phyloP scores from a whole-genome alignment of 2,329 filamentous ascomycete species.

The Arthrinium puccinioides region DNA sequence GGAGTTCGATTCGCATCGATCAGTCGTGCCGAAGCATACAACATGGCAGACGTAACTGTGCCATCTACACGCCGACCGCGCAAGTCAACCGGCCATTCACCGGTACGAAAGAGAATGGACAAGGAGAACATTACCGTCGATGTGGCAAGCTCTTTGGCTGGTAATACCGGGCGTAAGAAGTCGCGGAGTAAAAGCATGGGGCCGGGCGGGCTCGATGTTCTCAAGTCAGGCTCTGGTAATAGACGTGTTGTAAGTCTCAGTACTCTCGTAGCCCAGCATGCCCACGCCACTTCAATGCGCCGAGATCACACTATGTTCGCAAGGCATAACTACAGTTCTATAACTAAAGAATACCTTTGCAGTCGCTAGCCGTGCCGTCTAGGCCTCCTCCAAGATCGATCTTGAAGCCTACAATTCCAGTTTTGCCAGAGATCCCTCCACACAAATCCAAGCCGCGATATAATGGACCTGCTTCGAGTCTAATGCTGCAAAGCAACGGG shows the following conservation, averaged over 20 bases:
- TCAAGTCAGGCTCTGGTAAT: conserved; percentile 70
- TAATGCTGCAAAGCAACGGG: conserved; percentile 29
- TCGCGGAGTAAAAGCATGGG: conserved; percentile 94
- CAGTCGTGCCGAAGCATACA: too few species aligned
- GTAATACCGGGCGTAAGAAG: conserved; percentile 49
- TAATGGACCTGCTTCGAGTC: conserved; percentile 36
- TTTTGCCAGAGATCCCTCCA: conserved; percentile 59
- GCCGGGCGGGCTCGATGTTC: conserved; percentile 77
- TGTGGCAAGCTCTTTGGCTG: conserved; percentile 44
- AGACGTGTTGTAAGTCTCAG: conserved; percentile 60
- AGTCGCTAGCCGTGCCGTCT: conserved; percentile 49
- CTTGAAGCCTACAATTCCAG: conserved; percentile 70
- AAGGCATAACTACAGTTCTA: too few species aligned
- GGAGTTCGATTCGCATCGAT: too few species aligned
- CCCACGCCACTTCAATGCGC: too few species aligned
- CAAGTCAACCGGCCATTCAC: conserved; percentile 63
- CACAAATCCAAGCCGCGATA: conserved; percentile 55
- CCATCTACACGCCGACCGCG: conserved; percentile 52
- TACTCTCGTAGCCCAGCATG: not conserved
- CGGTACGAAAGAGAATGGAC: conserved; percentile 48
- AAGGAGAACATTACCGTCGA: conserved; percentile 76
- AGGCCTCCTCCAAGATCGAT: conserved; percentile 59
- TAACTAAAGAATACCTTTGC: conserved; percentile 11
- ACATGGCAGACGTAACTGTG: conserved; percentile 36
- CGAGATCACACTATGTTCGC: too few species aligned